Base-by-base conservation (phyloP, 148 eudicot species). In the Fagopyrum homotropicum region DNA sequence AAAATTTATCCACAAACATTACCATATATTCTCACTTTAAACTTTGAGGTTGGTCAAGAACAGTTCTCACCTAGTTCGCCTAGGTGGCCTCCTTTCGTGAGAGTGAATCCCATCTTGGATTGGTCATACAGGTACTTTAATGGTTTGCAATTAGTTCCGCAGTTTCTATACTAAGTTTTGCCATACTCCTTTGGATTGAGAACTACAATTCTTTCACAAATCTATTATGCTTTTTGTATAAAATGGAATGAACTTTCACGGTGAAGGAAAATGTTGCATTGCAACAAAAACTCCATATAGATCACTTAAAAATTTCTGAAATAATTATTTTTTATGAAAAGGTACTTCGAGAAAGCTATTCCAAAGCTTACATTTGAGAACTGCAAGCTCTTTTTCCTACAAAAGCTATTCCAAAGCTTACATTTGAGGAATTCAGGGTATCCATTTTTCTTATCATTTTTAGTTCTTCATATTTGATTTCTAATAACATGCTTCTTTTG, bases 41-140 rank as follows among this genome's bases (percentile, higher is more conserved):
- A 69, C 8, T 19, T 68, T 78, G 80, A 76, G 97, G 93, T 95
- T 73, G 98, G 98, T 49, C 98, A 95, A 83, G 98, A 95, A 81
- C 96, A 92, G 78, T 95, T 92, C 85, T 92, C 97, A 9, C 97
- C 98, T 69, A 95, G 97, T 80, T 92, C 96, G n/a, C 93, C 93
- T 48, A 96, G 98, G 75, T 95, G 98, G 98, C 98, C 98, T 30
- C 84, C 97, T 73, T 95, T 95, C 81, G 92, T 95, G 98, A 90
- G 98, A 88, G 97, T 95, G 81, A 95, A 95, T 79, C 97, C 97
- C 76, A 90, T 95, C 75, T 80, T 95, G 79, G 98, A 95, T 84
- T 95, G 98, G 98, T 95, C 98, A 73, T 95, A 95, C 86, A 95
- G 97, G 97, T 94, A 7, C 72, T 78, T 75, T 69, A 14, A 40